These are phyloP conservation scores for Fonsecaea multimorphosa DNA, from an alignment of 2,329 filamentous ascomycete genomes.

Conservation along the genomic window DNA sequence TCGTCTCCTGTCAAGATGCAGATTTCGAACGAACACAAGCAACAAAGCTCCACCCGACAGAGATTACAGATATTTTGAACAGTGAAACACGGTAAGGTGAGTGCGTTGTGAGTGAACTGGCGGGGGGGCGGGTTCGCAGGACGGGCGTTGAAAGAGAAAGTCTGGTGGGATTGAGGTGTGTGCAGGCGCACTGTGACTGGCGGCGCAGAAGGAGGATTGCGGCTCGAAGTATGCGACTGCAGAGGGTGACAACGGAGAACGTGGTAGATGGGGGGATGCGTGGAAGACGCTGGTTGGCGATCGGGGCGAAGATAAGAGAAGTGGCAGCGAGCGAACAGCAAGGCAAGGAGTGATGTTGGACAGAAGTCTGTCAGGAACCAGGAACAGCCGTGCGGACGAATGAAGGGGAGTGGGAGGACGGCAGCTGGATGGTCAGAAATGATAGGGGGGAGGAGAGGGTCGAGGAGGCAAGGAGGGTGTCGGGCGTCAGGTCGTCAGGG, in stretches of 20 bases:
- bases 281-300: conserved; percentile 28
- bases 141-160: conserved; percentile 7
- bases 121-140: conserved; percentile 16
- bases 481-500: conserved; percentile 4
- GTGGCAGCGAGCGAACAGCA: conserved; percentile 22
- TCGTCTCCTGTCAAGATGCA: conserved; percentile 11
- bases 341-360: conserved; percentile 23
- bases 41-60: conserved; percentile 21
- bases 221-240: conserved; percentile 14
- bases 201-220: conserved; percentile 14
- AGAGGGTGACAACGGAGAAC: conserved; percentile 17
- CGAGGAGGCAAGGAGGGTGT: conserved; percentile 18
- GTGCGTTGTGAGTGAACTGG: conserved; percentile 25
- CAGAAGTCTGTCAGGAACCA: conserved; percentile 31
- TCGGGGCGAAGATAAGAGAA: conserved; percentile 24
- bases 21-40: conserved; percentile 15
- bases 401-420: conserved; percentile 21
- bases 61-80: conserved; percentile 27
- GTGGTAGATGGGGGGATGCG: conserved; percentile 9
- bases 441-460: conserved; percentile 24
- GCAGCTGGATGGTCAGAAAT: conserved; percentile 8
- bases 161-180: conserved; percentile 10
- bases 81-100: conserved; percentile 19
- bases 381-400: conserved; percentile 29
- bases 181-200: conserved; percentile 12